Conservation (phyloP, 345 rosid species). For the Rubroshorea leprosula region DNA sequence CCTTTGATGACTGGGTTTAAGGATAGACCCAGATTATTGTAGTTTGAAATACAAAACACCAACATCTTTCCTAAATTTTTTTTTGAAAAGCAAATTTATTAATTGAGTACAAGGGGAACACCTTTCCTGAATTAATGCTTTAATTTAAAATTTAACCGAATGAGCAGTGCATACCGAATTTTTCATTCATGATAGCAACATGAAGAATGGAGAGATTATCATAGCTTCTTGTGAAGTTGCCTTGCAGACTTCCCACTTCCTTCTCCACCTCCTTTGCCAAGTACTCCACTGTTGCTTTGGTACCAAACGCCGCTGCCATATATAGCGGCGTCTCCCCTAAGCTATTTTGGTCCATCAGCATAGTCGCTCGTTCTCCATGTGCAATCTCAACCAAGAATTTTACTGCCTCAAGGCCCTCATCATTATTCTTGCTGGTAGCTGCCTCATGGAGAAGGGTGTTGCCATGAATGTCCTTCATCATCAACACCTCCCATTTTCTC, state of each 20-base stretch:
- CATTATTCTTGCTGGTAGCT: not conserved
- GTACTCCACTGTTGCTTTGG: not conserved
- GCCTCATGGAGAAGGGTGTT: conserved; percentile 15
- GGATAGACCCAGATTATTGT: too few relatives aligned
- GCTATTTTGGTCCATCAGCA: not conserved
- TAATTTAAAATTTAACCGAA: too few relatives aligned
- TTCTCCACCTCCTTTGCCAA: not conserved
- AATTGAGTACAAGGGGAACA: too few relatives aligned
- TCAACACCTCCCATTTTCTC: not conserved
- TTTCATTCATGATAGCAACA: conserved; percentile 17
- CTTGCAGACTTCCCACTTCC: not conserved
- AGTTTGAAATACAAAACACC: too few relatives aligned
- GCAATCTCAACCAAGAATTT: not conserved
- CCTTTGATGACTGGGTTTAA: too few relatives aligned
- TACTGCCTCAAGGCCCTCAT: too few relatives aligned
- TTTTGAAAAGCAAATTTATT: too few relatives aligned
- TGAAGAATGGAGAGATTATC: conserved; percentile 17
- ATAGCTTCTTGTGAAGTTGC: conserved; percentile 1
- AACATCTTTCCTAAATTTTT: too few relatives aligned
- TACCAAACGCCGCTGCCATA: conserved; percentile 6
- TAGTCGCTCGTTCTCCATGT: not conserved
- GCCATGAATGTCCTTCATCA: conserved; percentile 6
- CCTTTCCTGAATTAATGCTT: too few relatives aligned
- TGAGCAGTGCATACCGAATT: conserved; percentile 20
- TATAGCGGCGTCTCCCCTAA: conserved; percentile 11